Conservation (phyloP, 163 green algal species). For the Chlamydomonas reinhardtii region DNA sequence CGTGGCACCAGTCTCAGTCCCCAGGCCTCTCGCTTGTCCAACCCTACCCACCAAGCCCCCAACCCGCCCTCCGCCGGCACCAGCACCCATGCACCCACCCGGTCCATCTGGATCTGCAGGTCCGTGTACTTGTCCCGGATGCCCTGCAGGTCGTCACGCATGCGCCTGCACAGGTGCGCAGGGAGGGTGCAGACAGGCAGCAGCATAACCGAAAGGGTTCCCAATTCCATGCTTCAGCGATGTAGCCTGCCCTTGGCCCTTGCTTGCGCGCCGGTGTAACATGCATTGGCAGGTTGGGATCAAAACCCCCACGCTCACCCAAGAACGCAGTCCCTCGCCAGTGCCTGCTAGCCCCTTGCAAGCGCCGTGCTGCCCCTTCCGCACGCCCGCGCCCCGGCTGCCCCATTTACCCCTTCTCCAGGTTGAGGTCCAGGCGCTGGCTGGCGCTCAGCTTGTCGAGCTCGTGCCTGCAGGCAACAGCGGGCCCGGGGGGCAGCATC, state of each 20-base stretch:
- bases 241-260: no score
- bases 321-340: no score
- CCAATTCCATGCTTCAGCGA: no score
- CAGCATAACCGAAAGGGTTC: no score
- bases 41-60: neutral
- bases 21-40: neutral
- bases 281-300: no score
- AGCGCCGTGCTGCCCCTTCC: no score
- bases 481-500: neutral
- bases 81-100: conserved; percentile 39
- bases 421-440: conserved; percentile 95
- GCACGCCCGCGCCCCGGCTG: conserved; percentile 70
- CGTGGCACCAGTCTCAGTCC: no score
- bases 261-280: no score
- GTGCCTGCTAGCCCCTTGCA: no score
- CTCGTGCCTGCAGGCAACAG: conserved; percentile 83
- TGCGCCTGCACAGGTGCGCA: conserved; percentile 64
- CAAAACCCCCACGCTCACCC: no score
- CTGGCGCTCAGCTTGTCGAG: conserved; percentile 95
- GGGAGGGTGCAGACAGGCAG: neutral
- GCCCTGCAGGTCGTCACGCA: conserved; percentile 89
- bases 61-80: neutral
- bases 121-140: conserved; percentile 90
- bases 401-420: conserved; percentile 91
- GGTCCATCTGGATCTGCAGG: conserved; percentile 88